Evolutionary conservation across 2,329 filamentous ascomycete species (phyloP).

Genomic region (Fusarium protoensiforme): DNA sequence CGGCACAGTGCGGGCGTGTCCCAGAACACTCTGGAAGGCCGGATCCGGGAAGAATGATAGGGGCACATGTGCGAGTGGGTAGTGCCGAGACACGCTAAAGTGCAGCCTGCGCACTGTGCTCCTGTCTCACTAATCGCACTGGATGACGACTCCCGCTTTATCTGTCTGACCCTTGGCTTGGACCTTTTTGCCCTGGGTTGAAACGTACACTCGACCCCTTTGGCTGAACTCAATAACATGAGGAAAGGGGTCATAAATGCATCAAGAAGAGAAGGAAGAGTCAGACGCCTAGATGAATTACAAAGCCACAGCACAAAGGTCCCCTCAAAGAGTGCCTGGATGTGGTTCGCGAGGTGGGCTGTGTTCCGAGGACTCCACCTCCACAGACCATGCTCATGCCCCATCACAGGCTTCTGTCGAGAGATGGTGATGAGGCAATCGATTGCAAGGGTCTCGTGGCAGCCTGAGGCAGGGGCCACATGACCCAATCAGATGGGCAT

Average conservation of each 20-base stretch:
- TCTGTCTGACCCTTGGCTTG: neutral
- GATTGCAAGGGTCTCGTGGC: constrained; percentile 29
- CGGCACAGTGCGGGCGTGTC: constrained; percentile 20
- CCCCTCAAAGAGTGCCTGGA: neutral
- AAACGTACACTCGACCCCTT: neutral
- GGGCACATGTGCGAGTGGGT: neutral
- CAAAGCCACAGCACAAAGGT: constrained; percentile 9
- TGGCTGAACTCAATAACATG: neutral
- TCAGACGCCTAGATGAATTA: neutral
- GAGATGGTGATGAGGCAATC: constrained; percentile 23
- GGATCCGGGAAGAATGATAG: neutral
- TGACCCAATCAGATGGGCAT: constrained; percentile 33
- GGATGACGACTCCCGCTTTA: neutral
- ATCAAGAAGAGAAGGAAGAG: neutral
- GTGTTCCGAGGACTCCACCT: constrained; percentile 32
- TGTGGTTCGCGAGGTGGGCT: constrained; percentile 25
- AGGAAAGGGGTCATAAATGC: neutral
- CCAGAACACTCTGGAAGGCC: constrained; percentile 7
- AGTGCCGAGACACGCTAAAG: constrained; percentile 1
- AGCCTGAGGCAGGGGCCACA: constrained; percentile 26
- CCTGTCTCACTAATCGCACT: neutral
- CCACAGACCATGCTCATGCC: constrained; percentile 17
- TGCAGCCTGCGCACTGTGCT: constrained; percentile 20
- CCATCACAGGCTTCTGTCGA: constrained; percentile 28
- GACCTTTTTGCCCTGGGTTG: neutral